Conservation (phyloP, 2,329 filamentous ascomycete genomes). For the Colletotrichum liriopes region DNA sequence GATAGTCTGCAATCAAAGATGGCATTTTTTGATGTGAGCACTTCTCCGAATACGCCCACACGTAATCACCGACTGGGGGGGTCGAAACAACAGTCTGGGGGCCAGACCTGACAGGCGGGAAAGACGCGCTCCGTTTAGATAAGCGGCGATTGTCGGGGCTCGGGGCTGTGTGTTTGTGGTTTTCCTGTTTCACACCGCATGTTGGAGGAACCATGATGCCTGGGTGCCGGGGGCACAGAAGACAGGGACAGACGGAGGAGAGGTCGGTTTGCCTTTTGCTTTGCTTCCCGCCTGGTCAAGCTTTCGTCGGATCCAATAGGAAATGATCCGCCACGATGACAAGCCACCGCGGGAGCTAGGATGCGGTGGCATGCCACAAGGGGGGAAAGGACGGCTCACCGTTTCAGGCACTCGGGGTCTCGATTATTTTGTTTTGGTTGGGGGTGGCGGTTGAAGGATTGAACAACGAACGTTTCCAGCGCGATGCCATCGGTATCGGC, state of each 20-base stretch:
- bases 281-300: not conserved
- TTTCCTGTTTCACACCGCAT: constrained; percentile 38
- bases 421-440: not conserved
- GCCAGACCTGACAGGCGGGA: not conserved
- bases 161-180: constrained; percentile 12
- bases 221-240: not conserved
- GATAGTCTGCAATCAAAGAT: not conserved
- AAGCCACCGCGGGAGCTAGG: constrained; percentile 14
- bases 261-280: not conserved
- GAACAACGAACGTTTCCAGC: not conserved
- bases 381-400: not conserved
- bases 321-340: not conserved
- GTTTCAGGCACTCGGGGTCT: not conserved
- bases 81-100: not conserved
- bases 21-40: not conserved
- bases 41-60: not conserved
- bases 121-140: not conserved
- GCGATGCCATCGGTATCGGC: constrained; percentile 1
- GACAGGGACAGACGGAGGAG: not conserved
- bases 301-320: constrained; percentile 1
- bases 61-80: not conserved
- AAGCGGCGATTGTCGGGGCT: constrained; percentile 25
- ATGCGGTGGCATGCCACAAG: not conserved
- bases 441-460: not conserved
- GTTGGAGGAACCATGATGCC: constrained; percentile 10